These are phyloP conservation scores for Leccinum subgranulosum DNA, from an alignment of 768 basidiomycete species.

Conservation along the genomic window DNA sequence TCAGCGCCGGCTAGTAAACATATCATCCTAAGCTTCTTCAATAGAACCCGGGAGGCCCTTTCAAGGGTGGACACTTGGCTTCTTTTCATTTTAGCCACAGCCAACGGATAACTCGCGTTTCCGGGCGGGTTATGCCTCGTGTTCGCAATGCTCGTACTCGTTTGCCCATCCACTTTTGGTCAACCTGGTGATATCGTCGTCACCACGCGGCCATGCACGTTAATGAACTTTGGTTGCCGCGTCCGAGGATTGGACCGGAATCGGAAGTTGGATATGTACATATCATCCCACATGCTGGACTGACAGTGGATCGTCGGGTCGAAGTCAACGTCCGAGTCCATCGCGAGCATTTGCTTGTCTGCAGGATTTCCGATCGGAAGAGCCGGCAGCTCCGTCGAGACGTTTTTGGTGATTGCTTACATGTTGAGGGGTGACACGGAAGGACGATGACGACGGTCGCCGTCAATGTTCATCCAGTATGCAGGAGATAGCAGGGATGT, in stretches of 20 bases:
- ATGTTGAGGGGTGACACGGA: background rate
- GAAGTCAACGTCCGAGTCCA: background rate
- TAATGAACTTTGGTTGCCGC: background rate
- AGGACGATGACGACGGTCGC: background rate
- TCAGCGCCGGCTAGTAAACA: background rate
- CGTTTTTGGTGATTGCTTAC: background rate
- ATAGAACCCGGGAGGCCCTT: background rate
- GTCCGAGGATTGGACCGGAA: background rate
- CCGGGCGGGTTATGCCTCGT: no score
- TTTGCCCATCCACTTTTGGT: background rate
- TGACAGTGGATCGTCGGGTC: background rate
- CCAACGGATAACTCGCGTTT: no score
- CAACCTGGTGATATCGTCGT: background rate
- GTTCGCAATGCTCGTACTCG: background rate
- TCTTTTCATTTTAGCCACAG: background rate
- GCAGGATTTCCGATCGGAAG: background rate
- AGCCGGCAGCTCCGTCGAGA: background rate
- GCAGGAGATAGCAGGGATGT: background rate
- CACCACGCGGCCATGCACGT: background rate
- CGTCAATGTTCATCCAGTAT: background rate
- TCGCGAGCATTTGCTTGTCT: background rate
- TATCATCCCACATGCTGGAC: background rate
- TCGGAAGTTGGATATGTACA: background rate
- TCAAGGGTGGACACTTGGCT: background rate
- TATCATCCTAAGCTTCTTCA: background rate